Base-by-base conservation (phyloP, 345 rosid species). In the Dimocarpus longan region DNA sequence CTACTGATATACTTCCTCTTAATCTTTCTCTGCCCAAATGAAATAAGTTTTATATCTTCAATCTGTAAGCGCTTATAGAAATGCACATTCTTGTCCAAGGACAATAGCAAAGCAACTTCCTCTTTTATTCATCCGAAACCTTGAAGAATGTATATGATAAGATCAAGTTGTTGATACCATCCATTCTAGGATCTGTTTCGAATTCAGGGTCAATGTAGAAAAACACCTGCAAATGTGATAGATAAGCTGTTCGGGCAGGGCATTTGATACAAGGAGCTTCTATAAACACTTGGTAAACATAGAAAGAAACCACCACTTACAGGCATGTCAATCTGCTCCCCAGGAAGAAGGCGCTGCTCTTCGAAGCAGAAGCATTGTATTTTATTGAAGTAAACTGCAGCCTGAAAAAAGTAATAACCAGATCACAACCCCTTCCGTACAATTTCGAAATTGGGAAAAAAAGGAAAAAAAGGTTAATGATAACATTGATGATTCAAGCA, bases 301-400 rank as follows among this genome's bases (percentile, higher is more conserved):
- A 60, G 40, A 71, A 74, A 24, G 39, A 75, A 66, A 48, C 26
- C 10, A 69, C 40, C 40, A 84, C 87, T 86, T 68, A 93, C 98
- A 76, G 99, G 99, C 99, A 95, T 90, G 87, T 93, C 99, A 65
- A 95, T 91, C 81, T 92, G 93, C 82, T 95, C 98, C 73, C 98
- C 99, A 0, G 98, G 98, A 74, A 95, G 98, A 78, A 95, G 97
- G 24, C 94, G 95, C 84, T 95, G 98, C 85, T 95, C 98, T 84
- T 95, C 97, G 26, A 93, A 95, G 90, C 99, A 95, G 82, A 95
- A 95, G 72, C 98, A 92, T 72, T 95, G 99, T 76, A 95, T 95
- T 86, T 95, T 93, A 71, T 95, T 95, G 88, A 95, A 95, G 87
- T 95, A 95, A 74, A 95, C 90, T 39, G 89, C 99, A 59, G 99